Evolutionary conservation across 225 moss, liverwort and hornwort species (phyloP), one percentile per base, ranked within the genome.

Genomic region (Bryoerythrophyllum caledonicum): DNA sequence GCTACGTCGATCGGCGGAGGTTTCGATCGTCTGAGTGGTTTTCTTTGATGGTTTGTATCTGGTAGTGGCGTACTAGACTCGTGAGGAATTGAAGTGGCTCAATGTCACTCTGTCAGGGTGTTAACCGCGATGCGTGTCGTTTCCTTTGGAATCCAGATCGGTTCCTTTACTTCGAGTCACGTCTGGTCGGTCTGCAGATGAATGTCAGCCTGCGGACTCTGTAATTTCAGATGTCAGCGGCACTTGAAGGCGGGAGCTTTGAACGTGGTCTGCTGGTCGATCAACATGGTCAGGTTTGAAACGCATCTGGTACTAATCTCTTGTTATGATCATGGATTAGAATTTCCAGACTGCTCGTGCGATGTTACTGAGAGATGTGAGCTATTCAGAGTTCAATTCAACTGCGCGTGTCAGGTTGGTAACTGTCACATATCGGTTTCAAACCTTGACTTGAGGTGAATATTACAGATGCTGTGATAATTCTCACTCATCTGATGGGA

Each of bases 291-390:
- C 16, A 19, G 19, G 0, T 49, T 49, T 49, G 9, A 10, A 55
- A 41, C 40, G 30, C 58, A 68, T 63, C 76, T 59, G 51, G 73
- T 67, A 38, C 9, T 38, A 37, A 13, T 32, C 38, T 44, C 41
- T 60, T 24, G 20, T 25, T 1, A 8, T 1, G 15, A 44, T 44
- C 15, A 44, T 44, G 44, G 44, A 15, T 14, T 44, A 44, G 44
- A 14, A 4, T 44, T 72, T 73, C n/a, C 8, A 24, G 35, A 49
- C 25, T 4, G 28, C 19, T 65, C 17, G n/a, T 34, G 38, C 21
- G 38, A 58, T n/a, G n/a, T n/a, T n/a, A n/a, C n/a, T n/a, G n/a
- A n/a, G n/a, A n/a, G n/a, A n/a, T n/a, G 67, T 17, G 32, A 32
- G 4, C 32, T 5, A 32, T 38, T 57, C 21, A 27, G 68, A 46